These are phyloP conservation scores for Bjerkandera adusta DNA, from an alignment of 1,284 basidiomycete genomes.

Conservation along the genomic window DNA sequence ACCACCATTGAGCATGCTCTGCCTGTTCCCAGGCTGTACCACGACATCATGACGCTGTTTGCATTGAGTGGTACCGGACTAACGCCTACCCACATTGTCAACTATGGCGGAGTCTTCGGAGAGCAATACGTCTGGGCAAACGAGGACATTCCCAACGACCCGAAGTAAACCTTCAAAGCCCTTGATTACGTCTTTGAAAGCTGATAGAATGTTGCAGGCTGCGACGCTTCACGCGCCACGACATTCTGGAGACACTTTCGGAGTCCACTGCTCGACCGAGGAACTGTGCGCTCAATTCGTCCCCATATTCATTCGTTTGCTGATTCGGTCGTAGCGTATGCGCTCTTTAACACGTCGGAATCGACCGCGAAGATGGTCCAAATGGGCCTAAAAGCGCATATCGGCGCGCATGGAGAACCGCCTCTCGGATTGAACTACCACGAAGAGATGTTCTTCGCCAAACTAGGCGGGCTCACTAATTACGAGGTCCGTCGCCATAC, in stretches of 20 bases:
- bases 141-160: slow-evolving; percentile 61
- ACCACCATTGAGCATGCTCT: slow-evolving; percentile 73
- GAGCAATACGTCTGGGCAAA: slow-evolving; percentile 69
- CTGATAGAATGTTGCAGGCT: slow-evolving; percentile 37
- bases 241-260: slow-evolving; percentile 55
- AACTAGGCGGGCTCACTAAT: slow-evolving; percentile 51
- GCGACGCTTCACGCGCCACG: slow-evolving; percentile 60
- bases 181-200: neutral
- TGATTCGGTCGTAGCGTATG: slow-evolving; percentile 45
- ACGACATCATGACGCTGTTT: slow-evolving; percentile 63
- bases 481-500: slow-evolving; percentile 38
- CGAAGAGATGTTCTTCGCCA: slow-evolving; percentile 64
- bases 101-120: slow-evolving; percentile 66
- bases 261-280: slow-evolving; percentile 60
- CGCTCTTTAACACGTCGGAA: slow-evolving; percentile 64
- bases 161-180: slow-evolving; percentile 43
- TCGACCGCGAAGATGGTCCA: slow-evolving; percentile 67
- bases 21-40: slow-evolving; percentile 62
- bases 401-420: slow-evolving; percentile 75
- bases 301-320: neutral
- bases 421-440: slow-evolving; percentile 75
- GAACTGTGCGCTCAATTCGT: slow-evolving; percentile 43
- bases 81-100: slow-evolving; percentile 72
- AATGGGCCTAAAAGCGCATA: slow-evolving; percentile 57
- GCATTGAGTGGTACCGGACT: slow-evolving; percentile 66